Conservation (phyloP, 202 grass and related monocot genomes). For the Hordeum pubiflorum region DNA sequence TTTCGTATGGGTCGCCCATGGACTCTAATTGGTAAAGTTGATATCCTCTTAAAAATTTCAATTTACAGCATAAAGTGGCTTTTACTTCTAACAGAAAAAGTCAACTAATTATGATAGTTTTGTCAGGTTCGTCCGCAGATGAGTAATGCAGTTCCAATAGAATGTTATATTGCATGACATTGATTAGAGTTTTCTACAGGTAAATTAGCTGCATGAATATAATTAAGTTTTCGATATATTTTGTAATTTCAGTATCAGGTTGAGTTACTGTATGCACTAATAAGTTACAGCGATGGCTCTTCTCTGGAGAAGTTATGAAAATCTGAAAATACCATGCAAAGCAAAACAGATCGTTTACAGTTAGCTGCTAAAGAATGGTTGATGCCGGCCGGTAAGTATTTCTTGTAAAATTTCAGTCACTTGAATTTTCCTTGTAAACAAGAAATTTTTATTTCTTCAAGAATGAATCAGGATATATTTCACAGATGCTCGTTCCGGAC, state of each 20-base stretch:
- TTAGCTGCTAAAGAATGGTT: not conserved
- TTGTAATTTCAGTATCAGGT: conserved; percentile 12
- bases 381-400: not conserved
- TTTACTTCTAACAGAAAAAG: conserved; percentile 18
- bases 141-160: not conserved
- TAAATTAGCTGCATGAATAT: not conserved
- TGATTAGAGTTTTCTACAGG: not conserved
- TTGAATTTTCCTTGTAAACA: not conserved
- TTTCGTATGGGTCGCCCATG: not conserved
- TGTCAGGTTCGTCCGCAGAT: not conserved
- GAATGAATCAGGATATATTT: conserved; percentile 23
- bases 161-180: not conserved
- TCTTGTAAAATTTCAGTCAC: not conserved
- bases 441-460: not conserved
- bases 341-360: not conserved
- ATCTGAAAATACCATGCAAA: not conserved
- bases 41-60: conserved; percentile 5
- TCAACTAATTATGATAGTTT: conserved; percentile 9
- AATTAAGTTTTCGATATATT: not conserved
- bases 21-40: conserved; percentile 3
- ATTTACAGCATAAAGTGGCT: not conserved
- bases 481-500: not conserved
- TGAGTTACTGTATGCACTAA: not conserved
- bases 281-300: not conserved
- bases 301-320: not conserved